These are phyloP conservation scores for Haematococcus sp. DNA, from an alignment of 139 green algal species.

Conservation along the genomic window DNA sequence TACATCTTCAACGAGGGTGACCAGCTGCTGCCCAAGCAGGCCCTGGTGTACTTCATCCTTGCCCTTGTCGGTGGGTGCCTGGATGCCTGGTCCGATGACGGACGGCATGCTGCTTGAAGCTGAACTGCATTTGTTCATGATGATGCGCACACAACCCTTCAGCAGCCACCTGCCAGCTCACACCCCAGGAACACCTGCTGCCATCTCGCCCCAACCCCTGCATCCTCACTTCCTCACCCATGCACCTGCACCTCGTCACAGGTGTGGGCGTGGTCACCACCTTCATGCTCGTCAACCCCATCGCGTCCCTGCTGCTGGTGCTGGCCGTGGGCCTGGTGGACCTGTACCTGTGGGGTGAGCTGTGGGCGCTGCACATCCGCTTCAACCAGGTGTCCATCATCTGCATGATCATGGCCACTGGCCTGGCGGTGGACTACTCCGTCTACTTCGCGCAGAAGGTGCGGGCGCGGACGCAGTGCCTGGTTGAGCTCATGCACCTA, in stretches of 20 bases:
- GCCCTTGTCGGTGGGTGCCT: background rate
- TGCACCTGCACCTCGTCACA: slow-evolving; percentile 22
- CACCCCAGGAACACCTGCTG: too few relatives aligned
- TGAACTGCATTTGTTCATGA: too few relatives aligned
- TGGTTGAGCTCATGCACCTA: too few relatives aligned
- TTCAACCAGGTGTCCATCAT: slow-evolving; percentile 38
- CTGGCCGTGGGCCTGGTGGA: slow-evolving; percentile 15
- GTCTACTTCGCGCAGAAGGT: slow-evolving; percentile 28
- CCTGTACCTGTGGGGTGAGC: slow-evolving; percentile 27
- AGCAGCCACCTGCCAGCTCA: too few relatives aligned
- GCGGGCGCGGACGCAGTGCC: background rate
- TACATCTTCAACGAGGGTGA: slow-evolving; percentile 13
- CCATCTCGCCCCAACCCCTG: too few relatives aligned
- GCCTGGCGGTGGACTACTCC: slow-evolving; percentile 24
- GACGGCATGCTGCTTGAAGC: too few relatives aligned
- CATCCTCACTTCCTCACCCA: too few relatives aligned
- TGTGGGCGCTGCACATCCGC: slow-evolving; percentile 14
- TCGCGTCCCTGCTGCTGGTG: slow-evolving; percentile 10
- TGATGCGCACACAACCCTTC: too few relatives aligned
- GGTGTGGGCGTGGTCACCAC: slow-evolving; percentile 25
- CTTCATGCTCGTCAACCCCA: slow-evolving; percentile 23
- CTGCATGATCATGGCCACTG: slow-evolving; percentile 38
- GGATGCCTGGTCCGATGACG: too few relatives aligned
- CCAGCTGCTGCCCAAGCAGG: background rate
- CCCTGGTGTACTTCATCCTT: slow-evolving; percentile 18